Conservation (phyloP, 495 filamentous ascomycete genomes). For the Penicillium cinerascens region DNA sequence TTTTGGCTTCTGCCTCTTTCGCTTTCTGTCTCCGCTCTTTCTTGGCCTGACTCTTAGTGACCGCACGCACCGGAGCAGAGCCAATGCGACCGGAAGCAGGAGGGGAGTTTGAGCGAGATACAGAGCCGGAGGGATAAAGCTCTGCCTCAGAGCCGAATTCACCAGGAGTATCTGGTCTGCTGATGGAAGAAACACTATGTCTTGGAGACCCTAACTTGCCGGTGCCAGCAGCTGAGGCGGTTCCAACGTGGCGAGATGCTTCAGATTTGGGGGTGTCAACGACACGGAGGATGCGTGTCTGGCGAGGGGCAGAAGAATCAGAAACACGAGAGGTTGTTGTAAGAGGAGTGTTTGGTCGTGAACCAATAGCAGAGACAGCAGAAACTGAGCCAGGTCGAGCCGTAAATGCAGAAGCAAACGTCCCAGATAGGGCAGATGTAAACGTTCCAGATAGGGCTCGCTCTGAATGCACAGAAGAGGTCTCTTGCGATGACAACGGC, state of each 20-base stretch:
- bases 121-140: slow-evolving; percentile 69
- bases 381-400: too few relatives aligned
- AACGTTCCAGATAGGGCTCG: too few relatives aligned
- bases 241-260: slow-evolving; percentile 52
- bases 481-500: slow-evolving; percentile 21
- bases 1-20: slow-evolving; percentile 60
- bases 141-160: slow-evolving; percentile 77
- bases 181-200: slow-evolving; percentile 56
- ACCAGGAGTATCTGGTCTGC: slow-evolving; percentile 75
- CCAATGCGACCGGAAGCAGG: slow-evolving; percentile 73
- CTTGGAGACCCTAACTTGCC: slow-evolving; percentile 51
- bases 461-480: slow-evolving; percentile 20
- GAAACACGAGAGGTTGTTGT: slow-evolving; percentile 42
- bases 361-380: slow-evolving; percentile 25
- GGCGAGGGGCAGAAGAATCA: slow-evolving; percentile 47
- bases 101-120: slow-evolving; percentile 82
- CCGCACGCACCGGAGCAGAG: slow-evolving; percentile 69
- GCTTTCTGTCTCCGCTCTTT: slow-evolving; percentile 71
- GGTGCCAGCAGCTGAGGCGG: slow-evolving; percentile 30
- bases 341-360: slow-evolving; percentile 38
- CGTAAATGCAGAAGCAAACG: slow-evolving; percentile 15
- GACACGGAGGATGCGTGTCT: slow-evolving; percentile 60
- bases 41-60: slow-evolving; percentile 86
- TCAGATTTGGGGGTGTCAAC: slow-evolving; percentile 69
- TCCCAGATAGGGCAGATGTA: slow-evolving; percentile 14